Base-by-base conservation (phyloP, 2,329 filamentous ascomycete genomes). In the Alternaria tenuissima region DNA sequence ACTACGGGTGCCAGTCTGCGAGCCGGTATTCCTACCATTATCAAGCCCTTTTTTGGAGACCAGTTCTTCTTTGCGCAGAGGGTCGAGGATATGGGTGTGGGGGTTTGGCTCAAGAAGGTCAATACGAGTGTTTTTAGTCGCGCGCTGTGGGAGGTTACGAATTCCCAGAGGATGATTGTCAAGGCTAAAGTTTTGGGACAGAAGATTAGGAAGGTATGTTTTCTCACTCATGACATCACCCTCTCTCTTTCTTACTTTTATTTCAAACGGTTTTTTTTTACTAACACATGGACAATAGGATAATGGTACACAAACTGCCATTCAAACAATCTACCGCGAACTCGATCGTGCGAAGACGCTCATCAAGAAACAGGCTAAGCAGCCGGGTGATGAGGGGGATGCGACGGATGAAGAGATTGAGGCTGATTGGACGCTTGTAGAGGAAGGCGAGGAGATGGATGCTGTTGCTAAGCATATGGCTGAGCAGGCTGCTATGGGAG, bases 11-110 rank as follows among this genome's bases (percentile, higher is more conserved):
- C 95, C 1, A 96, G 93, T 77, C 83, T 99, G 49, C 87, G 95
- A 53, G 94, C 94, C 0, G 95, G 95, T 2, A 88, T 97, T 5
- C 95, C 95, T 0, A 98, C 95, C 0, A 94, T 99, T 65, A 91
- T 98, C 74, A 92, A 94, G 62, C 95, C 95, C 0, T 99, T 98
- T 82, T 99, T 99, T 74, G 95, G 95, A 5, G 95, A 99, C 71
- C 95, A 99, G 76, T 97, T 91, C 84, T 99, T 99, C 83, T 98
- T 96, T 71, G 95, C 93, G 7, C 87, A 85, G 30, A 87, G 95
- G 4, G 91, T 98, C 1, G 93, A 98, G 77, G 94, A 98, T 72
- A 84, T 99, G 6, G 94, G 95, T 0, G 95, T 98, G 2, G 95
- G 95, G 0, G 89, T 97, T 20, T 92, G 90, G 73, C 84, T 99